Evolutionary conservation across 495 filamentous ascomycete genomes (phyloP).

Genomic region (Penicillium paxilli): DNA sequence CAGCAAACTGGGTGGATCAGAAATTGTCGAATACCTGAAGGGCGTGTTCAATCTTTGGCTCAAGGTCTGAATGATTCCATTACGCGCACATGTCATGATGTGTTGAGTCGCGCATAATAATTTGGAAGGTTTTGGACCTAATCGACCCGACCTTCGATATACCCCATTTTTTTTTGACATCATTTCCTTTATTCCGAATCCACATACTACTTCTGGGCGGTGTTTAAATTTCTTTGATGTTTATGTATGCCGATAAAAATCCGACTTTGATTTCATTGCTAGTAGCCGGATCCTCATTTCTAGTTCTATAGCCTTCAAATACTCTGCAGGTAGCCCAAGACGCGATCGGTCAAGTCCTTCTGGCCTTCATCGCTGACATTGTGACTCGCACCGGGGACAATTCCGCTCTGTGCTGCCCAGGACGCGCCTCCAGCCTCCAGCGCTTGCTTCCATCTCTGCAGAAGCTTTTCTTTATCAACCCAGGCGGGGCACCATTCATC

Average conservation of each 20-base stretch:
- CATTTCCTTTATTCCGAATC: conserved; percentile 12
- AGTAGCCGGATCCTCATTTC: conserved; percentile 8
- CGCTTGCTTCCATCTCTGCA: conserved; percentile 70
- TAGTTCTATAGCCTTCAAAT: conserved; percentile 27
- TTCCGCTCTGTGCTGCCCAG: conserved; percentile 56
- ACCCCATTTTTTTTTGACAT: conserved; percentile 20
- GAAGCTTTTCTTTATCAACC: conserved; percentile 63
- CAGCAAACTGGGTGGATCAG: conserved; percentile 88
- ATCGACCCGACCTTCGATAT: conserved; percentile 24
- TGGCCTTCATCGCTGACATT: conserved; percentile 53
- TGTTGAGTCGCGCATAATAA: conserved; percentile 10
- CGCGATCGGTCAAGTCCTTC: conserved; percentile 52
- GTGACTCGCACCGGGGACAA: conserved; percentile 63
- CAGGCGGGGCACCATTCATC: conserved; percentile 69
- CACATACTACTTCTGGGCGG: conserved; percentile 21
- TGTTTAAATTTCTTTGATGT: conserved; percentile 24
- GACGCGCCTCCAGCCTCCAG: conserved; percentile 40
- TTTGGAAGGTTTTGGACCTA: conserved; percentile 10
- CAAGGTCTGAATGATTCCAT: conserved; percentile 59
- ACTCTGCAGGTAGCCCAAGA: conserved; percentile 55
- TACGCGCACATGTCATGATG: conserved; percentile 1
- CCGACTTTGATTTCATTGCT: conserved; percentile 18
- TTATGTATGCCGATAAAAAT: conserved; percentile 23
- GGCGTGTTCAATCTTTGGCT: conserved; percentile 88
- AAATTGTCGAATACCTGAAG: conserved; percentile 98